Evolutionary conservation across 371 early-diverging fungal genomes (phyloP), one percentile per base, ranked within the genome.

Genomic region (Mucor plumbeus): DNA sequence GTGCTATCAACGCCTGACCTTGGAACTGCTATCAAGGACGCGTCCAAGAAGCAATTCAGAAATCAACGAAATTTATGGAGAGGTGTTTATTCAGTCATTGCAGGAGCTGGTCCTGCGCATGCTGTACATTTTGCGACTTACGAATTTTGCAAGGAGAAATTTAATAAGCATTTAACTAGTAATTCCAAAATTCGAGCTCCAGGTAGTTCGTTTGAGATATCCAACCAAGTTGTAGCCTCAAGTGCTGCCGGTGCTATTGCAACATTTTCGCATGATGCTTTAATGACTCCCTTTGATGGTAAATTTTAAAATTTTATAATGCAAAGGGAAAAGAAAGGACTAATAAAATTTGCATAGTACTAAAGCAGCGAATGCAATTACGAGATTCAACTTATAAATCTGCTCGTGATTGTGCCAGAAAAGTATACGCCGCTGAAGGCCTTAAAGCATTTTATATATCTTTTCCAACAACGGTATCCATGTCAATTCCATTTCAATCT

Each of bases 291-390:
- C 14, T 97, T 97, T 79, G 97, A 97, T 82, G 91, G 91, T 90
- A 77, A 64, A 81, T 63, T 26, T 38, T 4, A 1, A 9, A 9
- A 1, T 11, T 38, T 38, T 11, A 4, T 26, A 10, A 19, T 9
- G 26, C 10, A 3, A 31, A 21, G 8, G 13, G 14, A 55, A 17
- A 33, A 43, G n/a, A 55, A 7, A 67, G 3, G n/a, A 15, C 13
- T 55, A 34, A n/a, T 10, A 26, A 14, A 48, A 8, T 2, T 21
- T 50, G 11, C 33, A 36, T 75, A 90, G 97, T 97, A 35, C 81
- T 97, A 71, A 98, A 98, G 78, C 97, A 98, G 76, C 86, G 98
- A n/a, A 96, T 97, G 97, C 98, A 98, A 76, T 74, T 95, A 35
- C 87, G 86, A 43, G 86, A 88, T 54, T 84, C 91, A 0, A 75